These are phyloP conservation scores for Fusarium torulosum DNA, from an alignment of 2,329 filamentous ascomycete genomes.

Conservation along the genomic window DNA sequence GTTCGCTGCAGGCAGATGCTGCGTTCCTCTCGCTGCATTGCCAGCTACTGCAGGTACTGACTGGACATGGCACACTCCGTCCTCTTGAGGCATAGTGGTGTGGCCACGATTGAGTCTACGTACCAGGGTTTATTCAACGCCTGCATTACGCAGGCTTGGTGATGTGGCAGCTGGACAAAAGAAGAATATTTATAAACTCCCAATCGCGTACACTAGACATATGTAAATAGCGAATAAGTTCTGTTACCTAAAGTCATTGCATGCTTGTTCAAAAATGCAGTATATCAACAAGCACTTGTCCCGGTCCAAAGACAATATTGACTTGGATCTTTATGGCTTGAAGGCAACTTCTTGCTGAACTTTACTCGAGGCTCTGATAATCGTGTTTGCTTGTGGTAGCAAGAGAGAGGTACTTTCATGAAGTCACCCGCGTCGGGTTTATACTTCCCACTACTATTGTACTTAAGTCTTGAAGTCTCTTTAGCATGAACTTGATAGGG, in stretches of 20 bases:
- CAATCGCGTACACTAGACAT: background rate
- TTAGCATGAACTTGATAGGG: background rate
- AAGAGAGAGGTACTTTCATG: no score
- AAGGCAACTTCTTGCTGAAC: background rate
- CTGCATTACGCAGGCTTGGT: slow-evolving; percentile 2
- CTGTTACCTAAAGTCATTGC: background rate
- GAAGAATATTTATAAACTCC: background rate
- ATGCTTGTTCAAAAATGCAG: background rate
- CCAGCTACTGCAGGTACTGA: slow-evolving; percentile 35
- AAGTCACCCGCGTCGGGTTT: no score
- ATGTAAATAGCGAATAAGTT: background rate
- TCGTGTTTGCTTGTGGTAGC: no score
- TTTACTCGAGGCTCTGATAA: no score
- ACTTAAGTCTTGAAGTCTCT: no score
- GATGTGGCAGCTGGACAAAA: background rate
- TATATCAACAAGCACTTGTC: background rate
- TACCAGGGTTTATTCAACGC: slow-evolving; percentile 10
- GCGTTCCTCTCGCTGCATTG: slow-evolving; percentile 19
- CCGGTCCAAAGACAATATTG: background rate
- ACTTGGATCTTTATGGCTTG: background rate
- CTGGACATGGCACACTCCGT: slow-evolving; percentile 9
- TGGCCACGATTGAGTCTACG: slow-evolving; percentile 2
- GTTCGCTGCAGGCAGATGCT: slow-evolving; percentile 18
- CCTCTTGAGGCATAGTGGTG: slow-evolving; percentile 24
- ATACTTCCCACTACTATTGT: no score